Evolutionary conservation across 2,329 filamentous ascomycete genomes (phyloP).

Genomic region (Penicillium sp.): DNA sequence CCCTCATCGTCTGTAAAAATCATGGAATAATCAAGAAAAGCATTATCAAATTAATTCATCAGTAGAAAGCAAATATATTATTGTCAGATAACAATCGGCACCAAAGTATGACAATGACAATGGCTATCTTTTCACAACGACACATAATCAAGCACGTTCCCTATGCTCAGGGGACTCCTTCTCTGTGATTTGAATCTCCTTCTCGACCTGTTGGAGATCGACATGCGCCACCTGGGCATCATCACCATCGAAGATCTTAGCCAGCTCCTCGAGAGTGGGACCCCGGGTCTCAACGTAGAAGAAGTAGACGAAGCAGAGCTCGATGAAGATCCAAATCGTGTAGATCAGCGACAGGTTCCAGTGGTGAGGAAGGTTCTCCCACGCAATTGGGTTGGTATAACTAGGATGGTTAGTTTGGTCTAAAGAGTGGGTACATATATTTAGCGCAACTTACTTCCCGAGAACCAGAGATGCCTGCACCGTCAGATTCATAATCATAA

Average conservation of each 20-base stretch:
- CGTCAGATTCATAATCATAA: slow-evolving; percentile 43
- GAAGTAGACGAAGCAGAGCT: slow-evolving; percentile 35
- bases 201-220: slow-evolving; percentile 49
- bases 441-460: slow-evolving; percentile 50
- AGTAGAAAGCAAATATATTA: neutral
- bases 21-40: too few relatives aligned
- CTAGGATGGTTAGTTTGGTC: slow-evolving; percentile 6
- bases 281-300: slow-evolving; percentile 63
- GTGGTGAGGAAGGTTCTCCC: slow-evolving; percentile 20
- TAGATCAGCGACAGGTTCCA: slow-evolving; percentile 29
- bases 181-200: slow-evolving; percentile 12
- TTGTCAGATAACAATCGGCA: neutral
- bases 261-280: slow-evolving; percentile 67
- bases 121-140: neutral
- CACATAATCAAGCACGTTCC: neutral
- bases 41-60: neutral
- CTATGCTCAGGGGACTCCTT: neutral
- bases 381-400: slow-evolving; percentile 28
- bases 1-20: neutral
- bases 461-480: slow-evolving; percentile 61
- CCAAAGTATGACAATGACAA: neutral
- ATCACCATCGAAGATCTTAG: slow-evolving; percentile 68
- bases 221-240: slow-evolving; percentile 51
- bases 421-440: too few relatives aligned
- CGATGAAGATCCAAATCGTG: slow-evolving; percentile 33